phyloP scores from a whole-genome alignment of 352 stramenopile species.

The Pythium brachiatum region DNA sequence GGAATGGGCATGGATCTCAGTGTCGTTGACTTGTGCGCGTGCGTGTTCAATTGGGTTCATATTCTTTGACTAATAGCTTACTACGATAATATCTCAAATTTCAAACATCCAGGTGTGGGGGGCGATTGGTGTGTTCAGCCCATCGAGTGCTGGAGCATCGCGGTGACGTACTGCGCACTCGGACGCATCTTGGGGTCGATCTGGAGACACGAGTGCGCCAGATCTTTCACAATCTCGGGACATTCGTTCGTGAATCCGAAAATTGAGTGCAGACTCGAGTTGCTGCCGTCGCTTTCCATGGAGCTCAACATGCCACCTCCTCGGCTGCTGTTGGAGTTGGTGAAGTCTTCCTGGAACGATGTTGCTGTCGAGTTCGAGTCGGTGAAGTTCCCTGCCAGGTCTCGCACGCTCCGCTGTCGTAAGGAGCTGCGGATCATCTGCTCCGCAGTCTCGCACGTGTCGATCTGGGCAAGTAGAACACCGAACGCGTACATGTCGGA shows the following conservation, averaged over 20 bases:
- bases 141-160: slow-evolving; percentile 54
- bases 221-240: slow-evolving; percentile 46
- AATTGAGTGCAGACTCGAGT: slow-evolving; percentile 49
- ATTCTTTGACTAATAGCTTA: slow-evolving; percentile 1
- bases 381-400: slow-evolving; percentile 29
- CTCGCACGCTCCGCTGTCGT: slow-evolving; percentile 40
- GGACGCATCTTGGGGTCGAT: slow-evolving; percentile 68
- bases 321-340: slow-evolving; percentile 4
- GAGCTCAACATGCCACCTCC: slow-evolving; percentile 1
- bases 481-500: slow-evolving; percentile 40
- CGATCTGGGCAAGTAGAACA: slow-evolving; percentile 30
- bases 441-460: slow-evolving; percentile 40
- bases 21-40: no score
- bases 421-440: slow-evolving; percentile 66
- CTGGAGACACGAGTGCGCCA: slow-evolving; percentile 63
- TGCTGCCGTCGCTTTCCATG: slow-evolving; percentile 21
- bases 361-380: slow-evolving; percentile 27
- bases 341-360: slow-evolving; percentile 21
- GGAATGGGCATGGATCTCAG: no score
- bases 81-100: neutral
- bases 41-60: neutral
- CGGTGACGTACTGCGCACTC: slow-evolving; percentile 68
- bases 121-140: neutral
- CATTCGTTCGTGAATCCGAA: slow-evolving; percentile 75
- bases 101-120: neutral